Conservation (phyloP, 495 filamentous ascomycete species). For the Aspergillus ostianus region DNA sequence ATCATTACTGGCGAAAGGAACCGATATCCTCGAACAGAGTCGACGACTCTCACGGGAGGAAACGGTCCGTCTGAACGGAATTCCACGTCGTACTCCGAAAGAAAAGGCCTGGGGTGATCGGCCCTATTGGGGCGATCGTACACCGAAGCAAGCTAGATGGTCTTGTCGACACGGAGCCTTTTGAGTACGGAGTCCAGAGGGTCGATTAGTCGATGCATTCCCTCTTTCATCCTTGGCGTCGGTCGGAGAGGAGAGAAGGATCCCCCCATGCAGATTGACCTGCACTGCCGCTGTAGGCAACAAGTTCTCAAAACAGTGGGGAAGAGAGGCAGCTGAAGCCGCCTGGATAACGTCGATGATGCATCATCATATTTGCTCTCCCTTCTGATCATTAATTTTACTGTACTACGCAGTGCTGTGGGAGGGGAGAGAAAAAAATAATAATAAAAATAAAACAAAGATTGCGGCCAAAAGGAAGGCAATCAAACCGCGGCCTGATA, state of each 20-base stretch:
- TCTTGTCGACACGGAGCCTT: neutral
- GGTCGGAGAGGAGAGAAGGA: neutral
- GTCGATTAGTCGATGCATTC: neutral
- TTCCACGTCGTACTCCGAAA: neutral
- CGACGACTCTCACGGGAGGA: neutral
- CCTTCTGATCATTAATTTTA: neutral
- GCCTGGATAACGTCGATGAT: neutral
- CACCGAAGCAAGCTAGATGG: neutral
- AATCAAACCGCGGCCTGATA: neutral
- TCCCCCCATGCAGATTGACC: neutral
- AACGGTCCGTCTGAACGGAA: neutral
- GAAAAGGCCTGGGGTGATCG: neutral
- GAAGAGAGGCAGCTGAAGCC: neutral
- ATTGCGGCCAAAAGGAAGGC: neutral
- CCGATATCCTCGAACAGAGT: neutral
- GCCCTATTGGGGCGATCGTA: neutral
- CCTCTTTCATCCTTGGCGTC: neutral
- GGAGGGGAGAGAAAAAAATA: neutral
- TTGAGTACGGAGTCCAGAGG: neutral
- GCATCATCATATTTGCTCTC: neutral
- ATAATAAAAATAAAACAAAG: neutral
- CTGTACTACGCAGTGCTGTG: neutral
- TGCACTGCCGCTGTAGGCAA: neutral
- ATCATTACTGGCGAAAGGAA: neutral
- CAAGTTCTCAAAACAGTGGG: neutral